These are phyloP conservation scores for Pseudopyrenochaeta lycopersici DNA, from an alignment of 2,329 filamentous ascomycete species.

Conservation along the genomic window DNA sequence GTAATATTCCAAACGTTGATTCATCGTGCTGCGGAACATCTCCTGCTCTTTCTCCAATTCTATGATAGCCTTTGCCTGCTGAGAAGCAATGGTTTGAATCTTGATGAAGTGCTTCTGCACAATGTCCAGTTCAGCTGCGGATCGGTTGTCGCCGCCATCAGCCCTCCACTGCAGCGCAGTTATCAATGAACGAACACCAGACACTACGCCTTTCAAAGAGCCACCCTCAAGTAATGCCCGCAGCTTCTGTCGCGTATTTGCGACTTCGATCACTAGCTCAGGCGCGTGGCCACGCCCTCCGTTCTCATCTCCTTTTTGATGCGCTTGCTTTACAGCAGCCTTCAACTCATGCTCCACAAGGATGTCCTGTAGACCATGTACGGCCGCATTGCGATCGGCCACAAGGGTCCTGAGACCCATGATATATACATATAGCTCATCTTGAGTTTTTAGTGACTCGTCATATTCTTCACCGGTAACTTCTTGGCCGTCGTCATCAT, in stretches of 20 bases:
- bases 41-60: slow-evolving; percentile 76
- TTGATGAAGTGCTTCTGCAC: slow-evolving; percentile 69
- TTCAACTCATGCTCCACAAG: slow-evolving; percentile 78
- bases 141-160: slow-evolving; percentile 63
- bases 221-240: slow-evolving; percentile 62
- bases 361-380: slow-evolving; percentile 80
- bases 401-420: slow-evolving; percentile 78
- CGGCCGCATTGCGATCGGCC: slow-evolving; percentile 78
- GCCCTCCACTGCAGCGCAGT: slow-evolving; percentile 68
- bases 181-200: slow-evolving; percentile 72
- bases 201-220: slow-evolving; percentile 76
- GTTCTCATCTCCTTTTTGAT: slow-evolving; percentile 60
- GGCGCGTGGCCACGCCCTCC: slow-evolving; percentile 73
- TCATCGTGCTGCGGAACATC: slow-evolving; percentile 80
- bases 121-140: slow-evolving; percentile 70
- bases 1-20: slow-evolving; percentile 87
- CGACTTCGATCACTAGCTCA: slow-evolving; percentile 66
- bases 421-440: slow-evolving; percentile 88
- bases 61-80: slow-evolving; percentile 61
- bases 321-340: slow-evolving; percentile 67
- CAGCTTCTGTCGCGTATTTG: slow-evolving; percentile 57
- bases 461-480: slow-evolving; percentile 90
- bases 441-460: slow-evolving; percentile 85
- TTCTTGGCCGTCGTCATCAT: slow-evolving; percentile 77
- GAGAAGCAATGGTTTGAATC: slow-evolving; percentile 62